Conservation (phyloP, 495 filamentous ascomycete species). For the Penicillium ucsense region DNA sequence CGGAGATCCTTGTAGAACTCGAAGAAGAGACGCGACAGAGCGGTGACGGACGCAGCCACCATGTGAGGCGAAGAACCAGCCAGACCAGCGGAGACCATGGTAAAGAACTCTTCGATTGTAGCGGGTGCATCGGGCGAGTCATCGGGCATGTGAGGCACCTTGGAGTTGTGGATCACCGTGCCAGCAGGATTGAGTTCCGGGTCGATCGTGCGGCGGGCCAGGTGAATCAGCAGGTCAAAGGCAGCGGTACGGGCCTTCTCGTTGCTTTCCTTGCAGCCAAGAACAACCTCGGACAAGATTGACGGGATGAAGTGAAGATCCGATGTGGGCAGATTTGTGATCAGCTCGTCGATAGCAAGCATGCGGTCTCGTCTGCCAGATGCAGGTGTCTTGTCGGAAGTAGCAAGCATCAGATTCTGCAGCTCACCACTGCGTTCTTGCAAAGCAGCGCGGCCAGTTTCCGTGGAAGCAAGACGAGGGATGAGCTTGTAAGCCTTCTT, state of each 20-base stretch:
- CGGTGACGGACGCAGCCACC: slow-evolving; percentile 89
- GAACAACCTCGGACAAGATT: slow-evolving; percentile 84
- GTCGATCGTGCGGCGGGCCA: slow-evolving; percentile 68
- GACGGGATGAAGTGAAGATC: slow-evolving; percentile 88
- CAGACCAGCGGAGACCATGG: slow-evolving; percentile 93
- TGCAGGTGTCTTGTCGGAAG: slow-evolving; percentile 69
- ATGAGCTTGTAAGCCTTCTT: slow-evolving; percentile 99
- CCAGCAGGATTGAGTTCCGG: slow-evolving; percentile 47
- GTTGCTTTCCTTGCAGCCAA: slow-evolving; percentile 93
- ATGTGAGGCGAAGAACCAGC: slow-evolving; percentile 88
- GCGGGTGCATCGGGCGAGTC: slow-evolving; percentile 69
- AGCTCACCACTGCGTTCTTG: slow-evolving; percentile 62
- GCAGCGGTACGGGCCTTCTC: slow-evolving; percentile 82
- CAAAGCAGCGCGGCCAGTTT: slow-evolving; percentile 62
- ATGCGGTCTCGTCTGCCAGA: slow-evolving; percentile 80
- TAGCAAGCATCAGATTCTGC: slow-evolving; percentile 65
- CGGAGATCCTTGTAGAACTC: slow-evolving; percentile 60
- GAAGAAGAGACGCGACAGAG: slow-evolving; percentile 81
- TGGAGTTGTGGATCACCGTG: slow-evolving; percentile 68
- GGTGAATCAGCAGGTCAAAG: slow-evolving; percentile 81
- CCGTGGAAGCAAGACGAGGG: slow-evolving; percentile 72
- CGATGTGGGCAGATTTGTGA: slow-evolving; percentile 62
- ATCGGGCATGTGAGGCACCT: slow-evolving; percentile 73
- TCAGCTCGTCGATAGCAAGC: slow-evolving; percentile 64
- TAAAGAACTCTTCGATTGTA: slow-evolving; percentile 89